These are phyloP conservation scores for Leishmania amazonensis DNA, from an alignment of 208 protist species.

Conservation along the genomic window DNA sequence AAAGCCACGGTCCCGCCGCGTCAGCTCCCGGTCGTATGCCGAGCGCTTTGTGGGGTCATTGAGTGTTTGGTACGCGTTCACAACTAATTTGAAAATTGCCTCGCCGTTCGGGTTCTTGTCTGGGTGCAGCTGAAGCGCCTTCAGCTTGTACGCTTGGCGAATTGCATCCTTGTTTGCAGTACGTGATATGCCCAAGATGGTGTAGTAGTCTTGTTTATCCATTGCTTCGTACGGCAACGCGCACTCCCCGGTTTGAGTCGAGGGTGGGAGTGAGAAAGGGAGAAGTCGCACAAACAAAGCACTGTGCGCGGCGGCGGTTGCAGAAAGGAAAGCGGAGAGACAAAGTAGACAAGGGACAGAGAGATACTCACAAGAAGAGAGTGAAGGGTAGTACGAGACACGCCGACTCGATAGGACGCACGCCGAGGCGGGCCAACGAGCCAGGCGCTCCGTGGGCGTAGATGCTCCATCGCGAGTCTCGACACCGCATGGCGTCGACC, in stretches of 20 bases:
- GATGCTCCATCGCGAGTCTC: background rate
- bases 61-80: conserved; percentile 84
- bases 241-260: conserved; percentile 6
- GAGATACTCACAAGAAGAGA: background rate
- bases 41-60: conserved; percentile 67
- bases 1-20: conserved; percentile 45
- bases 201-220: conserved; percentile 75
- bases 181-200: conserved; percentile 68
- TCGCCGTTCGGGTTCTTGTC: conserved; percentile 92
- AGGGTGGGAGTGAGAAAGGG: background rate
- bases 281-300: conserved; percentile 1
- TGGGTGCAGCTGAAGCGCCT: conserved; percentile 83
- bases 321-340: background rate
- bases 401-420: background rate
- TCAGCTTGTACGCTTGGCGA: conserved; percentile 82
- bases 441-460: background rate
- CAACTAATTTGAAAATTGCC: conserved; percentile 75
- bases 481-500: background rate
- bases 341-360: background rate
- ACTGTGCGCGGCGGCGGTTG: background rate
- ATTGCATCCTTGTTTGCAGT: conserved; percentile 80
- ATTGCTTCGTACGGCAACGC: conserved; percentile 24
- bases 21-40: conserved; percentile 77
- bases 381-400: background rate
- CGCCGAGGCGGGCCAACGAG: background rate